Evolutionary conservation across 106 monocot genomes (phyloP).

Genomic region (Apostasia ramifera): DNA sequence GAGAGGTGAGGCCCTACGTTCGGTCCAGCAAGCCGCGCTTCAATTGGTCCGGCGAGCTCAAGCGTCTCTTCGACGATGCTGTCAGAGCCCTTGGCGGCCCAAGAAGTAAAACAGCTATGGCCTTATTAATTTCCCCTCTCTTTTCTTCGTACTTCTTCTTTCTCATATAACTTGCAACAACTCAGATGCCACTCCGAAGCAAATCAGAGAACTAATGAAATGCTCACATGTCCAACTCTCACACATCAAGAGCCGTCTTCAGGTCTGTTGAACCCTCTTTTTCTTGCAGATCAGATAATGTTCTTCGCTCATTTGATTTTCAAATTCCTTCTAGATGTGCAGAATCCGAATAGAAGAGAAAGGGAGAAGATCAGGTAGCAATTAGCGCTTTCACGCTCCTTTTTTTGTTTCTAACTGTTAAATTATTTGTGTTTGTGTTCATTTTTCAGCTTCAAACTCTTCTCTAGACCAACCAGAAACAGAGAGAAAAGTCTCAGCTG

Average conservation of each 20-base stretch:
- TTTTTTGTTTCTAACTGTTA: neutral
- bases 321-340: neutral
- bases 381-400: neutral
- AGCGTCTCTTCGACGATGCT: constrained; percentile 8
- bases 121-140: neutral
- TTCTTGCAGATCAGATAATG: neutral
- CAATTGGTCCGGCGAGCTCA: constrained; percentile 8
- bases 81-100: constrained; percentile 1
- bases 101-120: neutral
- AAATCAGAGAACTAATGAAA: constrained; percentile 9
- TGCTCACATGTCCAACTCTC: constrained; percentile 8
- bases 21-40: constrained; percentile 9
- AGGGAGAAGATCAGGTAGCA: constrained; percentile 1
- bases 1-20: constrained; percentile 9
- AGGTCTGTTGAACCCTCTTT: neutral
- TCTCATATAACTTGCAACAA: neutral
- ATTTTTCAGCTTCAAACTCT: too few relatives aligned
- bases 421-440: too few relatives aligned
- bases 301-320: neutral
- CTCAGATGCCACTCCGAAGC: constrained; percentile 4
- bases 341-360: constrained; percentile 8
- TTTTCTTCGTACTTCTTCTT: neutral
- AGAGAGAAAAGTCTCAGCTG: neutral
- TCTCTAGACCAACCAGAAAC: neutral
- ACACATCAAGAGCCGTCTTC: constrained; percentile 6